phyloP scores from a whole-genome alignment of 345 rosid genomes.

The Theobroma cacao region DNA sequence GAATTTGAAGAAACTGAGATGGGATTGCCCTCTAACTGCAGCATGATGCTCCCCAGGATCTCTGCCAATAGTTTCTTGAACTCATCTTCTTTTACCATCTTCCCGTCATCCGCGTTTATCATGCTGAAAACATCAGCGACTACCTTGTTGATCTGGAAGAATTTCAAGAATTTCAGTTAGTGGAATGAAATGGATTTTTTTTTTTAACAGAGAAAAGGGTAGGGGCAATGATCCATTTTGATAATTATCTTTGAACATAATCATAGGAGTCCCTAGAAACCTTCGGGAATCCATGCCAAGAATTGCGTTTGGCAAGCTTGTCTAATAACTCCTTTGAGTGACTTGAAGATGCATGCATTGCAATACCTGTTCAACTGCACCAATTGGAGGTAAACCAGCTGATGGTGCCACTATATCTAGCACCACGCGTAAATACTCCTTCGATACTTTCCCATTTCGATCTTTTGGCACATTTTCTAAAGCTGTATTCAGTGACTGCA shows the following conservation, averaged over 20 bases:
- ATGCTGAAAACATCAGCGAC: constrained; percentile 49
- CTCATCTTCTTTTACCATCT: constrained; percentile 75
- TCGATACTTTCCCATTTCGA: constrained; percentile 60
- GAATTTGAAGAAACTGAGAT: constrained; percentile 70
- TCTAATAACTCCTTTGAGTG: not conserved
- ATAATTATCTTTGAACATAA: not conserved
- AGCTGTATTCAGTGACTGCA: constrained; percentile 59
- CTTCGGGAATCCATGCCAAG: not conserved
- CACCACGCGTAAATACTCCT: constrained; percentile 58
- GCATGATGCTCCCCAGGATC: constrained; percentile 78
- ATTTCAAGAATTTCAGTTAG: not conserved
- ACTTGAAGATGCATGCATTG: not conserved
- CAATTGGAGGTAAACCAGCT: constrained; percentile 81
- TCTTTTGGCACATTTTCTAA: constrained; percentile 61
- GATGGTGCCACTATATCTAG: constrained; percentile 70
- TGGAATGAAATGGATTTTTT: not conserved
- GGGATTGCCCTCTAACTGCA: constrained; percentile 74
- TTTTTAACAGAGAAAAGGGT: not conserved
- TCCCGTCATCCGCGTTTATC: constrained; percentile 74
- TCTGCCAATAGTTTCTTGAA: constrained; percentile 70
- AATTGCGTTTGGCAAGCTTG: not conserved
- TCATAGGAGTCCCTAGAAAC: not conserved
- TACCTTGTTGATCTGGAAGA: constrained; percentile 67
- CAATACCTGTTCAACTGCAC: constrained; percentile 60
- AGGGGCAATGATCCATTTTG: not conserved